Conservation (phyloP, 305 asterid species). For the Fraxinus greggii region DNA sequence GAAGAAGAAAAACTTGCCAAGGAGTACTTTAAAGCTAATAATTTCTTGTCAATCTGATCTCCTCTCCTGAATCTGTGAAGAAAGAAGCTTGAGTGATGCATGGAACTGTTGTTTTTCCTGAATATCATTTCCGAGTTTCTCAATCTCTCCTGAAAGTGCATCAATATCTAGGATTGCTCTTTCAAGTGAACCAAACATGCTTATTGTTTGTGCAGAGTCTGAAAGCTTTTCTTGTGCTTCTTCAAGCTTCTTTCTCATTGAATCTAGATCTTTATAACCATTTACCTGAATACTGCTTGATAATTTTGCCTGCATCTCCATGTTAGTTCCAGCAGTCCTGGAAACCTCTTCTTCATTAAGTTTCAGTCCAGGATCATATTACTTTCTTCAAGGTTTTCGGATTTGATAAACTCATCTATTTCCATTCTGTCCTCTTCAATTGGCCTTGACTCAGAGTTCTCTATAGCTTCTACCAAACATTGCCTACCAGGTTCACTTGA, state of each 20-base stretch:
- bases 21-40: constrained; percentile 56
- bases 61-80: constrained; percentile 50
- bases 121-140: constrained; percentile 38
- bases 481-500: constrained; percentile 22
- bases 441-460: constrained; percentile 15
- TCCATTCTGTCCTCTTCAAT: constrained; percentile 26
- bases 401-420: constrained; percentile 24
- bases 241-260: constrained; percentile 52
- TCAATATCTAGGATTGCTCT: constrained; percentile 59
- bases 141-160: constrained; percentile 44
- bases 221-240: constrained; percentile 72
- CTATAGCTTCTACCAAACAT: constrained; percentile 14
- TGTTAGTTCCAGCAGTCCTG: not conserved
- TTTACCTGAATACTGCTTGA: constrained; percentile 17
- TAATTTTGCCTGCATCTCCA: constrained; percentile 29
- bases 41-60: constrained; percentile 51
- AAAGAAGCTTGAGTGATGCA: constrained; percentile 39
- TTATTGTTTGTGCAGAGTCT: constrained; percentile 45
- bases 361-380: constrained; percentile 10
- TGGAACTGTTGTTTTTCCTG: constrained; percentile 46
- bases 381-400: constrained; percentile 13
- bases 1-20: constrained; percentile 61
- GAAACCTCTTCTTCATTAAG: constrained; percentile 6
- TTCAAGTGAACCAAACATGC: constrained; percentile 58
- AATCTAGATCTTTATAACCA: constrained; percentile 36